Base-by-base conservation (phyloP, 192 early-diverging fungal genomes). In the Rhizoclosmatium globosum region DNA sequence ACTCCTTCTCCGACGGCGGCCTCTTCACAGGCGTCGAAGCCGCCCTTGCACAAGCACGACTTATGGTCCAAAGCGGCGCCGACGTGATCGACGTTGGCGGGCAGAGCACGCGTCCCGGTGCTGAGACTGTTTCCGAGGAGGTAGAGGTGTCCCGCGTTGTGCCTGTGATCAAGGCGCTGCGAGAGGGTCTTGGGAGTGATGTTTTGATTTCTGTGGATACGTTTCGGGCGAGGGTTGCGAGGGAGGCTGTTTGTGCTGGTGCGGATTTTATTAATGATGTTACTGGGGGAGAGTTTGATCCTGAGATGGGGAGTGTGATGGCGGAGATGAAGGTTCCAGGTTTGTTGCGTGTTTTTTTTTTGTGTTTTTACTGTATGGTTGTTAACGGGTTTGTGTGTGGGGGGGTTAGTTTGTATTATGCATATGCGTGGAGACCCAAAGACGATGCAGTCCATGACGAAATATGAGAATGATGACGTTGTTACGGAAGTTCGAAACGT, bases 51-150 rank as follows among this genome's bases (percentile, higher is more conserved):
- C 87, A 89, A 17, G 95, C 95, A 1, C 74, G 86, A 44, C 80
- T 82, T 42, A 93, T 98, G 89, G 68, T 92, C 9, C 81, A 83
- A 7, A 88, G 89, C 57, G 96, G 97, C 23, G 95, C 94, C 0
- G 93, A 96, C 74, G 94, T 99, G 31, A 91, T 99, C 48, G 98
- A 99, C 83, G 91, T 99, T 79, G 98, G 98, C 50, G 98, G 98
- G 2, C 91, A 93, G 89, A 96, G 95, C 2, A 99, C 98, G 2
- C 90, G 96, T 3, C 97, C 97, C 31, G 88, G 92, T 39, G 91
- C 97, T 2, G 86, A 90, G 31, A 94, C 94, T 41, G 87, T 92
- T 15, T 80, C 91, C 11, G 86, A 85, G 21, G 92, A 93, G 44
- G 94, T 94, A 68, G 95, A 97, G 85, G 85, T 81, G 2, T 53